A percentile compares a stretch with the other conserved stretches of the same genome.
Evolutionary conservation across 2,329 filamentous ascomycete species (phyloP).

Genomic region (Xylariaceae sp.): DNA sequence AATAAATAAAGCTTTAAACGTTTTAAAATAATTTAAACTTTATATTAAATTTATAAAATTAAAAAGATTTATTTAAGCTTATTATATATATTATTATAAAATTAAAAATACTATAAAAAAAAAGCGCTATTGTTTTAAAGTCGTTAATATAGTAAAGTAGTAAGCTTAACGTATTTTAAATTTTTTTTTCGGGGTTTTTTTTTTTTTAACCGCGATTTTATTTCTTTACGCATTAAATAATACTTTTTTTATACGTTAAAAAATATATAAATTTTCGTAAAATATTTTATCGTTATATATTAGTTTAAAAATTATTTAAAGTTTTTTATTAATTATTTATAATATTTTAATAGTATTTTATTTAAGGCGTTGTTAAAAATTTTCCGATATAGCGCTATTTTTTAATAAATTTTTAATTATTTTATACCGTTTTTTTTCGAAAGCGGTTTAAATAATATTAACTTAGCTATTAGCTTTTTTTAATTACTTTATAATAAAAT

Average conservation of each 20-base stretch:
- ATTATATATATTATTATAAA: no score
- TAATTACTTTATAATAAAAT: not conserved
- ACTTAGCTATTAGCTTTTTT: not conserved
- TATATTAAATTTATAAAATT: not conserved
- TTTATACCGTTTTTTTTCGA: not conserved
- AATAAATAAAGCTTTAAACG: no score
- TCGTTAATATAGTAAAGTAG: not conserved
- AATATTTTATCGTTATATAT: not conserved
- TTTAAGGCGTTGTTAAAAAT: not conserved
- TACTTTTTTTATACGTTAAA: not conserved
- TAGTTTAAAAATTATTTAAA: not conserved
- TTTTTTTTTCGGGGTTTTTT: not conserved
- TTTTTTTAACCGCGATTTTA: not conserved
- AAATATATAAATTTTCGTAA: not conserved
- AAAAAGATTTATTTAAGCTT: not conserved
- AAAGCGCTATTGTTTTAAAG: not conserved
- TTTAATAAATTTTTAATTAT: not conserved
- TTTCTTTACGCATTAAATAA: not conserved
- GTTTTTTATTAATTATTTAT: not conserved
- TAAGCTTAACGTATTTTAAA: not conserved
- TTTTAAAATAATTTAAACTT: not conserved
- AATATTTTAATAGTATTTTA: not conserved
- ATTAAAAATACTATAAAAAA: not conserved
- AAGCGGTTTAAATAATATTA: not conserved
- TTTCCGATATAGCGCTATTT: not conserved